Evolutionary conservation across 805 yeast genomes (phyloP).

Genomic region (Ogataea zsoltii): DNA sequence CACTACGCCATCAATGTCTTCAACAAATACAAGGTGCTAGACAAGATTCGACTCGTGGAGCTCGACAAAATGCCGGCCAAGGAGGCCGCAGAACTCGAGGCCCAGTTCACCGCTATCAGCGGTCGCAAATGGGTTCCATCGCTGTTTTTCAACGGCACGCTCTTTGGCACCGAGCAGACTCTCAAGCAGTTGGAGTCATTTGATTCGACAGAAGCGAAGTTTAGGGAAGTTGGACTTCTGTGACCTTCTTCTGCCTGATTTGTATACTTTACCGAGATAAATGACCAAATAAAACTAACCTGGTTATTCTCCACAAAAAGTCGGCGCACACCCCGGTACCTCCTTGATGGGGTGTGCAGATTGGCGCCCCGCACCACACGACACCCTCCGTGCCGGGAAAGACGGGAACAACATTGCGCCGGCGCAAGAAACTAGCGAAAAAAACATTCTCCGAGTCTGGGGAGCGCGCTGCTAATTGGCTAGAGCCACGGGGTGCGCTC

Average conservation of each 20-base stretch:
- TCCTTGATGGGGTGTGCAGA: neutral
- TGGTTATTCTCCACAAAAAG: constrained; percentile 2
- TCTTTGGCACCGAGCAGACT: constrained; percentile 58
- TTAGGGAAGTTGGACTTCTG: constrained; percentile 35
- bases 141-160: constrained; percentile 58
- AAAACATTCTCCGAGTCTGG: constrained; percentile 1
- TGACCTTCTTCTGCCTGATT: constrained; percentile 9
- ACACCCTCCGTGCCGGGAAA: no score
- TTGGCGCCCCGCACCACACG: no score
- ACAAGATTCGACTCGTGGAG: constrained; percentile 58
- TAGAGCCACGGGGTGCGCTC: neutral
- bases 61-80: constrained; percentile 53
- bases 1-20: constrained; percentile 59
- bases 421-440: neutral
- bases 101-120: constrained; percentile 54
- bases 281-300: no score
- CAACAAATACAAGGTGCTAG: constrained; percentile 50
- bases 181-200: constrained; percentile 40
- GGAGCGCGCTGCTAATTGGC: neutral
- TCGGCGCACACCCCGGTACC: neutral
- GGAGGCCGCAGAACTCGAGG: constrained; percentile 54
- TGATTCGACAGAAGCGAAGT: constrained; percentile 37
- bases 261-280: neutral
- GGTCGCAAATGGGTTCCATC: constrained; percentile 73
- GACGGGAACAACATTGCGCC: no score